Conservation (phyloP, 768 basidiomycete genomes). For the Calvatia gigantea region DNA sequence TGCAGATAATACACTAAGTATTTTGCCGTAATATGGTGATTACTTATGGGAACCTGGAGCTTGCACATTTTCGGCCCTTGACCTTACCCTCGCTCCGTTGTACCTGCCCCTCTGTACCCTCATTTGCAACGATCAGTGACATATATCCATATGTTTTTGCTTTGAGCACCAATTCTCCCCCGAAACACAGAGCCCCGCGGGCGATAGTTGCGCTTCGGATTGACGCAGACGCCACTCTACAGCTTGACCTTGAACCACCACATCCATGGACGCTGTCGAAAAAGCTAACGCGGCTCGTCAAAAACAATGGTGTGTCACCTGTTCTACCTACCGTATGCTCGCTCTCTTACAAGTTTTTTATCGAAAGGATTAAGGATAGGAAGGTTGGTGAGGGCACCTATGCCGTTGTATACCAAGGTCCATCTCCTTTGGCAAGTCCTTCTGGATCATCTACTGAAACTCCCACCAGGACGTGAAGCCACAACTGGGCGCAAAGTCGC, state of each 20-base stretch:
- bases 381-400: conserved; percentile 93
- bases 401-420: conserved; percentile 93
- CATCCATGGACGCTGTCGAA: conserved; percentile 76
- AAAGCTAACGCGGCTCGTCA: conserved; percentile 72
- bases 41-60: neutral
- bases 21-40: neutral
- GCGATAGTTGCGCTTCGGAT: neutral
- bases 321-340: neutral
- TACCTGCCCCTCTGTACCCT: neutral
- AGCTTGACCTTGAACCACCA: neutral
- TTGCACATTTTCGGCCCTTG: neutral
- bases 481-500: conserved; percentile 82
- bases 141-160: conserved; percentile 4
- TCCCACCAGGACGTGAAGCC: conserved; percentile 61
- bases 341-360: neutral
- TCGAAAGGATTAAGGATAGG: conserved; percentile 67
- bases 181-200: neutral
- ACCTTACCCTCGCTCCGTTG: neutral
- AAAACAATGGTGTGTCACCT: conserved; percentile 52
- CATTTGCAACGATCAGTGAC: neutral
- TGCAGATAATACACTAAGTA: neutral
- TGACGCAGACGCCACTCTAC: neutral
- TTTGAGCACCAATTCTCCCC: neutral
- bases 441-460: neutral
- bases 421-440: conserved; percentile 12